Evolutionary conservation across 2,329 filamentous ascomycete genomes (phyloP), one percentile per base, ranked within the genome.

Genomic region (Ophiostoma sp.): DNA sequence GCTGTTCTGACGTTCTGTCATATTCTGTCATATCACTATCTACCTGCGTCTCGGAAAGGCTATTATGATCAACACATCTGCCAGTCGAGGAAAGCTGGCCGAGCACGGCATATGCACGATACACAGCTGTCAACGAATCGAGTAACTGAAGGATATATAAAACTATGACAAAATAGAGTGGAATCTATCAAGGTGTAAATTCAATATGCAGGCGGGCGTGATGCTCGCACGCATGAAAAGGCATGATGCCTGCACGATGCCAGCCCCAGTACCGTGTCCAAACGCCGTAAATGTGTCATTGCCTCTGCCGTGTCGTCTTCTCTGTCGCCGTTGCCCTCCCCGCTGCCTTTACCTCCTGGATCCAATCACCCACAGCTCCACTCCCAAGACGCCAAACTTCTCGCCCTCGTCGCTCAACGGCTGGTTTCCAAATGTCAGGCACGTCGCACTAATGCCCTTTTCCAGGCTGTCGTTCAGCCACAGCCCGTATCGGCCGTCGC

Each of bases 371-470:
- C 95, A 99, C 11, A 98, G 79, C 79, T 99, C 95, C 1, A 97
- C 91, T 1, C 93, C 94, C 44, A 97, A 76, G 12, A 99, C 86
- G 70, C 92, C 91, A 75, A 98, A 99, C 77, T 96, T 97, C 70
- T 89, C 87, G 0, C 94, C 95, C 75, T 96, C 92, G 68, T 97
- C 94, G 74, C 94, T 97, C 66, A 99, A 80, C 9, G 91, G 89
- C 80, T 97, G 93, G 73, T 99, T 99, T 0, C 93, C 92, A 79
- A 98, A 99, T 0, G 95, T 99, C 70, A 91, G 88, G 76, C 93
- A 97, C 4, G 86, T 83, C 58, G 89, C 88, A 75, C 92, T 96
- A 66, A 97, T 87, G 3, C 95, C 95, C 69, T 89, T 86, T 71
- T 94, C 91, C 63, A 98, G 86, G 18, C 86, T 87, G 73, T 94